Conservation (phyloP, 345 rosid genomes). For the Arabis hirsuta region DNA sequence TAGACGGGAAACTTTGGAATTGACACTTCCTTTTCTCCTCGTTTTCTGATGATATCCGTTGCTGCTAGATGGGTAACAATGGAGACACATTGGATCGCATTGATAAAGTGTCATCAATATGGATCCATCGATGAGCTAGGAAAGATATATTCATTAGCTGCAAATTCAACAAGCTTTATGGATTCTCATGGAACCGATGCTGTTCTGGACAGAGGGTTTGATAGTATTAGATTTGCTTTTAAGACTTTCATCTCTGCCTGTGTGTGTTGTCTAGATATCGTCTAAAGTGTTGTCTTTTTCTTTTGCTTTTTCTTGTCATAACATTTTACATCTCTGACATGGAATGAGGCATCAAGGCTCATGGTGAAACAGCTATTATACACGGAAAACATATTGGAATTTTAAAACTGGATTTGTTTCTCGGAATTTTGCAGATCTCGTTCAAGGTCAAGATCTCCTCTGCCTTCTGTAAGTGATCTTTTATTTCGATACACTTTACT, state of each 20-base stretch:
- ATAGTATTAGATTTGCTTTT: conserved; percentile 38
- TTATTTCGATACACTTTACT: not conserved
- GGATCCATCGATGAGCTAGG: conserved; percentile 68
- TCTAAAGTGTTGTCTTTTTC: conserved; percentile 45
- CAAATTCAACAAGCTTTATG: conserved; percentile 65
- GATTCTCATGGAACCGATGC: conserved; percentile 60
- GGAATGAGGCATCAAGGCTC: conserved; percentile 86
- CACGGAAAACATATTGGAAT: conserved; percentile 60
- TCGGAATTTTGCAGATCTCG: conserved; percentile 99
- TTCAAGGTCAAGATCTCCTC: conserved; percentile 94
- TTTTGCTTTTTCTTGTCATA: conserved; percentile 45
- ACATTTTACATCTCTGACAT: conserved; percentile 62
- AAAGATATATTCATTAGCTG: conserved; percentile 48
- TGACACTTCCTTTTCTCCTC: conserved; percentile 55
- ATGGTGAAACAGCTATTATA: conserved; percentile 72
- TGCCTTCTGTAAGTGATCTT: conserved; percentile 74
- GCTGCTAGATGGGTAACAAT: conserved; percentile 88
- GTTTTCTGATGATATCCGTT: conserved; percentile 62
- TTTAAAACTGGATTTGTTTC: conserved; percentile 90
- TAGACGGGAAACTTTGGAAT: conserved; percentile 71
- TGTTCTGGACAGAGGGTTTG: conserved; percentile 55
- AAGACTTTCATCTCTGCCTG: conserved; percentile 23
- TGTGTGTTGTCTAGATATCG: conserved; percentile 46
- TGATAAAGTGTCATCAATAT: conserved; percentile 74
- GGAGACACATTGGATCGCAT: conserved; percentile 71